Percentiles rank a stretch among this genome's conserved stretches.
Conservation (phyloP, 257 asterid species). For the Pogostemon cablin region DNA sequence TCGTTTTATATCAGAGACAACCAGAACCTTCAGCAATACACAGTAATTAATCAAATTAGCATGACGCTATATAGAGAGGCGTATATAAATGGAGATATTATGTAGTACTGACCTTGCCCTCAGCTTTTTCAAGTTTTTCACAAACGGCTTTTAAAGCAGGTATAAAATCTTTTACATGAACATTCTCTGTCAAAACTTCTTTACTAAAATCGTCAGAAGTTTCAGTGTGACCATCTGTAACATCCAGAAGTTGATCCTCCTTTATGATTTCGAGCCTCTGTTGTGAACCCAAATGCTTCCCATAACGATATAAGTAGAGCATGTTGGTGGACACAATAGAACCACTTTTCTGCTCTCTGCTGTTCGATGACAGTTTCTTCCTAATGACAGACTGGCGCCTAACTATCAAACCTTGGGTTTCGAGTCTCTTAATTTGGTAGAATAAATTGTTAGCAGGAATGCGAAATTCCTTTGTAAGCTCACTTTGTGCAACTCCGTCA, state of each 20-base stretch:
- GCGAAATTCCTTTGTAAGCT: conserved; percentile 72
- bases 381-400: conserved; percentile 74
- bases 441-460: conserved; percentile 68
- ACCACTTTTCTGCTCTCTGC: conserved; percentile 48
- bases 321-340: conserved; percentile 69
- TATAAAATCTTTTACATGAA: conserved; percentile 70
- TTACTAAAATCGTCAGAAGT: conserved; percentile 46
- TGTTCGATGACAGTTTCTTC: conserved; percentile 52
- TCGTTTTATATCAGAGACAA: conserved; percentile 76
- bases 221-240: conserved; percentile 48
- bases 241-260: conserved; percentile 60
- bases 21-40: conserved; percentile 68
- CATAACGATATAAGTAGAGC: conserved; percentile 80
- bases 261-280: conserved; percentile 83
- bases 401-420: conserved; percentile 74
- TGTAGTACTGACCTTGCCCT: conserved; percentile 67
- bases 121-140: conserved; percentile 78
- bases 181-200: conserved; percentile 56
- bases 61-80: conserved; percentile 30
- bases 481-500: conserved; percentile 81
- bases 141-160: conserved; percentile 84
- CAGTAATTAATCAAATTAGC: conserved; percentile 34
- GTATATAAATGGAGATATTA: conserved; percentile 25
- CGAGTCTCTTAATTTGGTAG: conserved; percentile 76
- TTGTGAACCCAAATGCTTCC: conserved; percentile 77